phyloP scores from a whole-genome alignment of 257 asterid genomes.

The Vinca minor region DNA sequence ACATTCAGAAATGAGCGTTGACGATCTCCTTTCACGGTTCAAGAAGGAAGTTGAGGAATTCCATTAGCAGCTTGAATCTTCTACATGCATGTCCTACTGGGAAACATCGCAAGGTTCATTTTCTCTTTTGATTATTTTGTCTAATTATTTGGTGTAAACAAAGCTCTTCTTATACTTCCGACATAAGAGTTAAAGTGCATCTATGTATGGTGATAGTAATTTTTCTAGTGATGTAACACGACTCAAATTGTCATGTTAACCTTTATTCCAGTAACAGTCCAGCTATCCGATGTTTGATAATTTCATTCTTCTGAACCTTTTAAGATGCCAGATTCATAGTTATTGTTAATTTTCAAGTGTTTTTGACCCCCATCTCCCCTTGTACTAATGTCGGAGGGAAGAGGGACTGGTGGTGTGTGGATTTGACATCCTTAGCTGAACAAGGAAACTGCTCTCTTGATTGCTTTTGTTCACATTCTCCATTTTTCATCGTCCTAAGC shows the following conservation, averaged over 20 bases:
- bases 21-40: conserved; percentile 50
- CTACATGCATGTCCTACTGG: background rate
- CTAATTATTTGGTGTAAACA: background rate
- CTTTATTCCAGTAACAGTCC: conserved; percentile 6
- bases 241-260: conserved; percentile 3
- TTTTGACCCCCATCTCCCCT: too few species aligned
- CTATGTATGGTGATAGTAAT: background rate
- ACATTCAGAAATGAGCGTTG: conserved; percentile 37
- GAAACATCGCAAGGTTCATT: background rate
- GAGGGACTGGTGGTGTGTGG: too few species aligned
- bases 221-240: background rate
- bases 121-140: background rate
- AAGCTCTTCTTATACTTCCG: background rate
- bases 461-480: too few species aligned
- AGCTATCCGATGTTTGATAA: background rate
- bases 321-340: too few species aligned
- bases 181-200: background rate
- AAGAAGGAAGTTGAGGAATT: conserved; percentile 49
- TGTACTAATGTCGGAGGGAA: too few species aligned
- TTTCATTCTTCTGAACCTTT: background rate
- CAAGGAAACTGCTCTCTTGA: too few species aligned
- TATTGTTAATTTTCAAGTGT: too few species aligned
- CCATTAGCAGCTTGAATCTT: conserved; percentile 27
- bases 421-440: too few species aligned
- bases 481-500: too few species aligned